These are phyloP conservation scores for Yarrowia bubula DNA, from an alignment of 805 yeast species.

Conservation along the genomic window DNA sequence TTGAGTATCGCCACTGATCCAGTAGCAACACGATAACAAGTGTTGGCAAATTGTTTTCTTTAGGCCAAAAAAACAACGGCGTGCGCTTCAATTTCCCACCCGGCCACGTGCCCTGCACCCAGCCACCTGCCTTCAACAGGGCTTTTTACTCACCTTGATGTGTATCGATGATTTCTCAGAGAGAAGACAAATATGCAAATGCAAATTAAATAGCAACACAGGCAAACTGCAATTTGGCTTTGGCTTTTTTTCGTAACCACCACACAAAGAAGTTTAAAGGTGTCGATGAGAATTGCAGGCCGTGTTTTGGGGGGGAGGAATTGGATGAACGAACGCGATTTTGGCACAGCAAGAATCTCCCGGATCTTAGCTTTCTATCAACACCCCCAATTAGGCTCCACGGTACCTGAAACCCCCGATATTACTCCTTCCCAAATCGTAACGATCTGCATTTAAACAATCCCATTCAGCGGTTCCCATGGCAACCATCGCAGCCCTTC, in stretches of 20 bases:
- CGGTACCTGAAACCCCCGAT: background rate
- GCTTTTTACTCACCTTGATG: conserved; percentile 24
- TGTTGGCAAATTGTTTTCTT: too few relatives aligned
- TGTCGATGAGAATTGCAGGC: background rate
- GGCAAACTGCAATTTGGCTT: conserved; percentile 21
- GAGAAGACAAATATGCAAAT: conserved; percentile 26
- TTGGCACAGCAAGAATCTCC: too few relatives aligned
- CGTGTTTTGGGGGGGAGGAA: background rate
- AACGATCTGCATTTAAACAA: conserved; percentile 5
- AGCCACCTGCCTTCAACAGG: background rate
- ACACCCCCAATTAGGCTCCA: too few relatives aligned
- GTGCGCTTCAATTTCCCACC: too few relatives aligned
- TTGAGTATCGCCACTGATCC: too few relatives aligned
- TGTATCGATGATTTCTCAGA: conserved; percentile 23
- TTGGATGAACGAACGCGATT: background rate
- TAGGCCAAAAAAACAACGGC: too few relatives aligned
- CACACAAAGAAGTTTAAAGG: background rate
- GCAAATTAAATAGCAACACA: conserved; percentile 24
- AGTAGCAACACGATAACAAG: too few relatives aligned
- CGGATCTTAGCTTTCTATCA: too few relatives aligned
- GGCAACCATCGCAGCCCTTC: background rate
- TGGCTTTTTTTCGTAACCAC: conserved; percentile 15
- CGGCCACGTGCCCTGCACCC: too few relatives aligned
- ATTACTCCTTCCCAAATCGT: background rate
- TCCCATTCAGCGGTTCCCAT: background rate